phyloP scores from a whole-genome alignment of 768 basidiomycete species.

The Postia placenta region DNA sequence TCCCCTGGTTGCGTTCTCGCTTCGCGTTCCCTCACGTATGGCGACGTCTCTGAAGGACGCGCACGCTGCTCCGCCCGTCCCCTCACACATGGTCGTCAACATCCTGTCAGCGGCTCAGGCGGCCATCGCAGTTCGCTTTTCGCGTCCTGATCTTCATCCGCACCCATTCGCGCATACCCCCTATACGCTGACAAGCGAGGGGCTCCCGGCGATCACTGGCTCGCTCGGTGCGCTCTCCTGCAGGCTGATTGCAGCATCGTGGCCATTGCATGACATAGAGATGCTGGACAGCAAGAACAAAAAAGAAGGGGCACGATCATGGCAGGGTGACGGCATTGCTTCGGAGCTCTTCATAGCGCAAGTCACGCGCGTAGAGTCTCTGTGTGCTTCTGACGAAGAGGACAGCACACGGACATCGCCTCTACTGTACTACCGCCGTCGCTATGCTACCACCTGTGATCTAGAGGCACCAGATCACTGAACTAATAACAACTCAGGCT shows the following conservation, averaged over 20 bases:
- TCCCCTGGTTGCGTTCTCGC: constrained; percentile 84
- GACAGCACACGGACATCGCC: constrained; percentile 36
- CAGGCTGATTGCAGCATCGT: constrained; percentile 49
- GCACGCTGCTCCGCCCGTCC: constrained; percentile 10
- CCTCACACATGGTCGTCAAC: constrained; percentile 69
- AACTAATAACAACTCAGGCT: constrained; percentile 4
- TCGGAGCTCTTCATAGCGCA: constrained; percentile 80
- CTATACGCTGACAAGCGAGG: constrained; percentile 42
- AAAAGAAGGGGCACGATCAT: constrained; percentile 9
- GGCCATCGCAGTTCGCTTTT: constrained; percentile 59
- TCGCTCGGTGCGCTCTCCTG: constrained; percentile 72
- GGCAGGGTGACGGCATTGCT: constrained; percentile 29
- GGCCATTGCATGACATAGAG: constrained; percentile 55
- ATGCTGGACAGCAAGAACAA: constrained; percentile 24
- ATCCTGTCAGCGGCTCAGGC: constrained; percentile 68
- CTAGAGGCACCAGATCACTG: constrained; percentile 5
- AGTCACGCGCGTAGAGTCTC: constrained; percentile 59
- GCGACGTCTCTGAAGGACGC: constrained; percentile 48
- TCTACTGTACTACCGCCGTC: constrained; percentile 56
- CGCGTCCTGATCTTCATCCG: constrained; percentile 63
- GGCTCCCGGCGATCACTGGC: constrained; percentile 52
- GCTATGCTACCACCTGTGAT: constrained; percentile 41
- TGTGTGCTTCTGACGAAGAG: constrained; percentile 18
- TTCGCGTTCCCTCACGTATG: constrained; percentile 87
- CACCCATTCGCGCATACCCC: constrained; percentile 43